Percentiles rank a stretch among this genome's conserved stretches.
phyloP scores from a whole-genome alignment of 257 asterid species.

The Coffea canephora region DNA sequence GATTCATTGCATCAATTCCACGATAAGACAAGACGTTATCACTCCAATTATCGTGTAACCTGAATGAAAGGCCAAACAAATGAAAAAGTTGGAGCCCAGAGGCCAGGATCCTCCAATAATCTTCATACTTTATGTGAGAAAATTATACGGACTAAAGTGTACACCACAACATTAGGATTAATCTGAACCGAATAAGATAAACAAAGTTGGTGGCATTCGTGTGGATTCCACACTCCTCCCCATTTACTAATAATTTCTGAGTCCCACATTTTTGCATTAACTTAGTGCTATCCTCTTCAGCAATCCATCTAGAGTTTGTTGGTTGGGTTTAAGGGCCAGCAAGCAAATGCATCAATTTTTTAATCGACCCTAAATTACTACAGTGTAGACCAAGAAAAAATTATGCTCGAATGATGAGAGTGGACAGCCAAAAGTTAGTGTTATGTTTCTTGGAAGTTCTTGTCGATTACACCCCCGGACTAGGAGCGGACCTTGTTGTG shows the following conservation, averaged over 20 bases:
- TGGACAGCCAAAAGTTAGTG: background rate
- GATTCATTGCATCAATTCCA: background rate
- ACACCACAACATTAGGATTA: background rate
- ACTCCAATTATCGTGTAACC: background rate
- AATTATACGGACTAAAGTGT: background rate
- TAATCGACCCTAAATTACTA: background rate
- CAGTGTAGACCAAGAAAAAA: background rate
- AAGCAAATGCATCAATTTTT: background rate
- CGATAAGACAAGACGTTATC: background rate
- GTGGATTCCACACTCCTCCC: conserved; percentile 55
- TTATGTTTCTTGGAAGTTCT: background rate
- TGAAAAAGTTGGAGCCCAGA: background rate
- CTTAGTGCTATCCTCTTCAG: conserved; percentile 47
- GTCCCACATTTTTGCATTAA: conserved; percentile 25
- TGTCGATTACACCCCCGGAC: background rate
- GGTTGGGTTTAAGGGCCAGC: background rate
- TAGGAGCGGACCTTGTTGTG: background rate
- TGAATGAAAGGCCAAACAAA: background rate
- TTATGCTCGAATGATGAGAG: background rate
- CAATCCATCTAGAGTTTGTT: conserved; percentile 34
- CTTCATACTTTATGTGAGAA: background rate
- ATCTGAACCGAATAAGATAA: background rate
- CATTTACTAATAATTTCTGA: conserved; percentile 32
- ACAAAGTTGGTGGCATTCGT: conserved; percentile 45
- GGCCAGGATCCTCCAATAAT: background rate